Conservation (phyloP, 768 basidiomycete genomes). For the Pulveroboletus sp. region DNA sequence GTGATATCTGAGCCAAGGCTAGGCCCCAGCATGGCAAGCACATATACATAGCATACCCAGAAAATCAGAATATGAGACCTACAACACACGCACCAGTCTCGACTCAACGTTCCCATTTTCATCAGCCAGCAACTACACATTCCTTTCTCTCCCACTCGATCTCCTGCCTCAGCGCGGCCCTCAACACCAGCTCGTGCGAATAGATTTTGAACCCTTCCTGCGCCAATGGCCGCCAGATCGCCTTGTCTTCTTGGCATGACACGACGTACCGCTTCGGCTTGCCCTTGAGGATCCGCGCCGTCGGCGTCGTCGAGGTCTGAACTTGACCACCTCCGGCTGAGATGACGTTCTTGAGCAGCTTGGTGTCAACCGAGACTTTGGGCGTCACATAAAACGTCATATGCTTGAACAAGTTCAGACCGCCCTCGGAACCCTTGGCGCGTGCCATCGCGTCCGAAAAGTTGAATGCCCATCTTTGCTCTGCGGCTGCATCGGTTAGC, state of each 20-base stretch:
- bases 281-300: conserved; percentile 49
- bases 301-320: conserved; percentile 45
- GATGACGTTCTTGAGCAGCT: conserved; percentile 67
- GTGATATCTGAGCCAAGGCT: no score
- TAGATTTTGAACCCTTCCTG: conserved; percentile 56
- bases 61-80: no score
- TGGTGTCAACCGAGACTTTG: conserved; percentile 53
- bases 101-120: no score
- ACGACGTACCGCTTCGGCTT: conserved; percentile 55
- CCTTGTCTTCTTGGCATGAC: conserved; percentile 59
- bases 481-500: conserved; percentile 57
- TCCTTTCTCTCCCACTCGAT: conserved; percentile 55
- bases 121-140: conserved; percentile 18
- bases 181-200: conserved; percentile 63
- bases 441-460: conserved; percentile 57
- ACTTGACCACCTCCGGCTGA: conserved; percentile 71
- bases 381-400: conserved; percentile 75
- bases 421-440: conserved; percentile 45
- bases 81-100: no score
- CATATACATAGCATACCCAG: no score
- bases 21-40: no score
- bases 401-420: conserved; percentile 53
- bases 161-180: conserved; percentile 59
- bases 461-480: conserved; percentile 63
- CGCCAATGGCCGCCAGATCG: conserved; percentile 62